Evolutionary conservation across 371 early-diverging fungal genomes (phyloP), one percentile per base, ranked within the genome.

Genomic region (Haplosporangium sp.): DNA sequence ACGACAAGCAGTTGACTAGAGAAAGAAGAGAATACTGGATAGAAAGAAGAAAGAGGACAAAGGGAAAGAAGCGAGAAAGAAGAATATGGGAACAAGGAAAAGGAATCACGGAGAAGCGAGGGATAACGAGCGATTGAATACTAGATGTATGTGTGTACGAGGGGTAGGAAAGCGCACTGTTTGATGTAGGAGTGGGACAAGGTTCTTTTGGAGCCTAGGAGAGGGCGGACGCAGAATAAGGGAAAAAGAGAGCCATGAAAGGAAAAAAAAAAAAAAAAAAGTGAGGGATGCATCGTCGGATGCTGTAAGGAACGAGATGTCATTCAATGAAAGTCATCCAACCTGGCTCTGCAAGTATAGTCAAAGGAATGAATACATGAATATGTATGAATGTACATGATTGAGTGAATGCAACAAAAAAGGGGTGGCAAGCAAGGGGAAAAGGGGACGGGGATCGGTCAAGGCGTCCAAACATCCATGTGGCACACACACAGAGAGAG

Each of bases 21-120:
- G 47, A n/a, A 36, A 13, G 29, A 14, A 11, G 38, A 21, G 20
- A 18, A 13, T 6, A 38, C 6, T 9, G 4, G 20, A 21, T 4
- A 20, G 20, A 45, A 45, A 6, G 11, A 29, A n/a, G 40, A 50
- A 23, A 21, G 58, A n/a, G 21, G 4, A 52, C 42, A 29, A 43
- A 29, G 38, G 23, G n/a, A 29, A 52, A 13, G 21, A 16, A 16
- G 8, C 11, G 38, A 48, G 61, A 61, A 47, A 53, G 53, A 61
- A 52, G 20, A 18, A 10, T 6, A 21, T 14, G 40, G 21, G n/a
- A 50, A 47, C 13, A 16, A 41, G 50, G 20, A 5, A 29, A 46
- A 55, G 64, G 48, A 42, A 21, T 0, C 65, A 64, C 65, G 65
- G 65, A 64, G 65, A 41, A 50, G 57, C 3, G 43, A 10, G 42